These are phyloP conservation scores for Daldinia decipiens DNA, from an alignment of 495 filamentous ascomycete genomes.

Conservation along the genomic window DNA sequence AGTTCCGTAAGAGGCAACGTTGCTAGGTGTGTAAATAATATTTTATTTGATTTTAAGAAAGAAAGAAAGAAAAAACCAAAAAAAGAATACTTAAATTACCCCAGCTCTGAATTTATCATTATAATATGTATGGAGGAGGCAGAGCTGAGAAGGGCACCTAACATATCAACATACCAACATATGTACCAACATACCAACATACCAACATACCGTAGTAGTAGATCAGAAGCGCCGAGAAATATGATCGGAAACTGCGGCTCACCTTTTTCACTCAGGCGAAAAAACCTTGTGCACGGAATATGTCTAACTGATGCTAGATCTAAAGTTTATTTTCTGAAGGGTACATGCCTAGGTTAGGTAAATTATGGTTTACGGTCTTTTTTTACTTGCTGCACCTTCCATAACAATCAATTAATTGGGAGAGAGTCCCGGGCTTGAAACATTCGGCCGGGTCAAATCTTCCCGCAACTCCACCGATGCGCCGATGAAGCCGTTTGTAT, in stretches of 20 bases:
- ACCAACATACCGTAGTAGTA: background rate
- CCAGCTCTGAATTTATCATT: slow-evolving; percentile 8
- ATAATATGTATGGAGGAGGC: slow-evolving; percentile 15
- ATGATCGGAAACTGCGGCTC: slow-evolving; percentile 42
- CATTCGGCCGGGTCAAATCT: slow-evolving; percentile 45
- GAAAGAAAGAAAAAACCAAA: too few species aligned
- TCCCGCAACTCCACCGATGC: slow-evolving; percentile 42
- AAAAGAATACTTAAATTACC: slow-evolving; percentile 11
- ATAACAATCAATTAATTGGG: slow-evolving; percentile 39
- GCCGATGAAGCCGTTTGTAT: slow-evolving; percentile 26
- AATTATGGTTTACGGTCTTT: slow-evolving; percentile 27
- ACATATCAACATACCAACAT: too few species aligned
- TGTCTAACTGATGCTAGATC: slow-evolving; percentile 4
- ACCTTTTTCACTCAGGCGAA: slow-evolving; percentile 23
- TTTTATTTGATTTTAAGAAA: background rate
- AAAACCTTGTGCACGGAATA: slow-evolving; percentile 24
- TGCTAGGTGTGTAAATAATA: background rate
- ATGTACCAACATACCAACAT: too few species aligned
- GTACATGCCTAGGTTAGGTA: background rate
- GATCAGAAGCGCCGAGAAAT: slow-evolving; percentile 35
- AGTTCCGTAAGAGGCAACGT: slow-evolving; percentile 37
- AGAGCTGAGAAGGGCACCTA: background rate
- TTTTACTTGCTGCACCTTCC: slow-evolving; percentile 35
- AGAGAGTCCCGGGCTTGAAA: slow-evolving; percentile 42
- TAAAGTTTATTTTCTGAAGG: slow-evolving; percentile 28